These are phyloP conservation scores for Trichoderma sp. DNA, from an alignment of 2,329 filamentous ascomycete genomes.

Conservation along the genomic window DNA sequence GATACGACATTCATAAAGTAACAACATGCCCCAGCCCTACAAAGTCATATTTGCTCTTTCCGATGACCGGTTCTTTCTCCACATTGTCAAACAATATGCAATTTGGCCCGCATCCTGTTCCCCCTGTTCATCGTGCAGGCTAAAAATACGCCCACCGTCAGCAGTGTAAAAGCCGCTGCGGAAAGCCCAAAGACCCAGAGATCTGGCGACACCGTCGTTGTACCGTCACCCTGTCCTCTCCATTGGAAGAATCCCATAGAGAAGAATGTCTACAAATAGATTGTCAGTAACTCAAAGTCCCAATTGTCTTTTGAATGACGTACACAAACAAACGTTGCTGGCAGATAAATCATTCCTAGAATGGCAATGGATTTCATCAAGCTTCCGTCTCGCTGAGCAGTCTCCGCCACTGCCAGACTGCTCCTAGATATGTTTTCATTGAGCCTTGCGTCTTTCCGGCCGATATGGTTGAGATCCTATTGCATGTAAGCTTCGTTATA, in stretches of 20 bases:
- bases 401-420: conserved; percentile 19
- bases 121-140: not conserved
- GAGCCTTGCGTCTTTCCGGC: conserved; percentile 21
- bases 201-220: not conserved
- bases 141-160: not conserved
- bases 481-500: not conserved
- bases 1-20: too few species aligned
- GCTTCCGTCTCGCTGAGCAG: conserved; percentile 21
- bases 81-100: not conserved
- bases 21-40: too few species aligned
- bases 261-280: not conserved
- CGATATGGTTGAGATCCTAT: not conserved
- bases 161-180: not conserved
- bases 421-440: conserved; percentile 8
- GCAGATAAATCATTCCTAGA: conserved; percentile 30
- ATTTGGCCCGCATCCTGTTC: not conserved
- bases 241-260: conserved; percentile 17
- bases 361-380: conserved; percentile 24
- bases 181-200: conserved; percentile 2
- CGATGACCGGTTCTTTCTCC: too few species aligned
- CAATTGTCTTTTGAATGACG: not conserved
- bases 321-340: conserved; percentile 31
- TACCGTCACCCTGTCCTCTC: not conserved
- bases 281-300: not conserved
- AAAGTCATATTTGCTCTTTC: too few species aligned